phyloP scores from a whole-genome alignment of 1,284 basidiomycete species.

The Apiotrichum domesticum region DNA sequence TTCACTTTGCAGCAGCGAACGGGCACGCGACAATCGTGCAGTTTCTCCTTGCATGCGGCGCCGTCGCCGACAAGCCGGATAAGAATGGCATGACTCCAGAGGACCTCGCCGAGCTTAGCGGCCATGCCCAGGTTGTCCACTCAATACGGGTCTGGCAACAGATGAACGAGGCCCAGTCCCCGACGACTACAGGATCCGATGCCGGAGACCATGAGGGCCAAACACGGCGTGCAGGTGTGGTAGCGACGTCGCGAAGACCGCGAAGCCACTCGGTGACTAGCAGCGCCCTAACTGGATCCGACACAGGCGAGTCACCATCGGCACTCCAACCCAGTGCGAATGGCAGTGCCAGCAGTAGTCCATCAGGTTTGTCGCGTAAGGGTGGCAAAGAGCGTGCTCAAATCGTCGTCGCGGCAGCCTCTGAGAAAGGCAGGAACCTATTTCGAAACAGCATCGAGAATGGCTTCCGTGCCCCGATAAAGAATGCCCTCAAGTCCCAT shows the following conservation, averaged over 20 bases:
- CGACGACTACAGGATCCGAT: background rate
- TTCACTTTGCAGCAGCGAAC: conserved; percentile 92
- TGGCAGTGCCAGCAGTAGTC: background rate
- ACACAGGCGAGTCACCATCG: background rate
- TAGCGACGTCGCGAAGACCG: background rate
- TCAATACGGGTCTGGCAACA: conserved; percentile 43
- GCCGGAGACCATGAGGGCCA: background rate
- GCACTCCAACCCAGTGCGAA: background rate
- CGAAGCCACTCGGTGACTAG: conserved; percentile 9
- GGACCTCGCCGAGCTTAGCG: conserved; percentile 48
- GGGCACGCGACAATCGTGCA: conserved; percentile 70
- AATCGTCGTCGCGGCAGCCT: conserved; percentile 28
- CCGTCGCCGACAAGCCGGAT: conserved; percentile 67
- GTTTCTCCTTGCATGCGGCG: conserved; percentile 72
- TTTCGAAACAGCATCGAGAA: conserved; percentile 11
- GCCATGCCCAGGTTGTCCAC: conserved; percentile 46
- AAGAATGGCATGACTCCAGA: conserved; percentile 77
- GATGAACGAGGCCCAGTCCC: conserved; percentile 15
- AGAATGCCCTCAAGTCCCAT: background rate
- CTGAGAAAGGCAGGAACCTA: conserved; percentile 19
- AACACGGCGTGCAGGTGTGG: too few relatives aligned
- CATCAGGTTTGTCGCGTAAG: background rate
- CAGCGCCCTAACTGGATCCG: background rate
- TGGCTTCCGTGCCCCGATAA: conserved; percentile 2
- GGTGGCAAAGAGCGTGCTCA: conserved; percentile 37